phyloP scores from a whole-genome alignment of 2,329 filamentous ascomycete genomes.

The Thelonectria rubi region DNA sequence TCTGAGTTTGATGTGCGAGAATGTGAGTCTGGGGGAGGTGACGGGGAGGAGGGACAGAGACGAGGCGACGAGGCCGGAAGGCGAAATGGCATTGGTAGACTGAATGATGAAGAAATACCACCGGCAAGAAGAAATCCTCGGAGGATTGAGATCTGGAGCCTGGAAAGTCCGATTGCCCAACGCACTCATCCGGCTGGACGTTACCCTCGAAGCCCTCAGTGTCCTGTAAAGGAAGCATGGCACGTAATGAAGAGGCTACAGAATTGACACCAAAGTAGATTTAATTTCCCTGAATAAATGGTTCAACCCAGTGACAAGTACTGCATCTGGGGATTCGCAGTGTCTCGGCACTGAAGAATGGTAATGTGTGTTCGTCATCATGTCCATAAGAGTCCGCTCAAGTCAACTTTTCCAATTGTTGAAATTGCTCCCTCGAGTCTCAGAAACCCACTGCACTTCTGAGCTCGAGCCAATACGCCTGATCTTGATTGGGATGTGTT shows the following conservation, averaged over 20 bases:
- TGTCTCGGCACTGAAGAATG: constrained; percentile 7
- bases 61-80: too few species aligned
- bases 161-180: too few species aligned
- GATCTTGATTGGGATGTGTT: constrained; percentile 24
- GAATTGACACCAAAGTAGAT: background rate
- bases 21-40: background rate
- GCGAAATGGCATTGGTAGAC: too few species aligned
- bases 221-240: background rate
- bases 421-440: constrained; percentile 21
- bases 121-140: too few species aligned
- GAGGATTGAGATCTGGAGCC: too few species aligned
- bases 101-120: too few species aligned
- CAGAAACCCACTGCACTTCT: constrained; percentile 43
- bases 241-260: background rate
- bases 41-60: too few species aligned
- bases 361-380: constrained; percentile 5
- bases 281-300: background rate
- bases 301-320: background rate
- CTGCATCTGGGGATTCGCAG: background rate
- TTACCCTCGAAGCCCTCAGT: background rate
- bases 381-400: constrained; percentile 4
- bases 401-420: constrained; percentile 22
- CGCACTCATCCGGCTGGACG: too few species aligned
- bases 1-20: background rate
- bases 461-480: constrained; percentile 8